Conservation (phyloP, 129 eudicot species). For the Rutidosis leptorrhynchoides region DNA sequence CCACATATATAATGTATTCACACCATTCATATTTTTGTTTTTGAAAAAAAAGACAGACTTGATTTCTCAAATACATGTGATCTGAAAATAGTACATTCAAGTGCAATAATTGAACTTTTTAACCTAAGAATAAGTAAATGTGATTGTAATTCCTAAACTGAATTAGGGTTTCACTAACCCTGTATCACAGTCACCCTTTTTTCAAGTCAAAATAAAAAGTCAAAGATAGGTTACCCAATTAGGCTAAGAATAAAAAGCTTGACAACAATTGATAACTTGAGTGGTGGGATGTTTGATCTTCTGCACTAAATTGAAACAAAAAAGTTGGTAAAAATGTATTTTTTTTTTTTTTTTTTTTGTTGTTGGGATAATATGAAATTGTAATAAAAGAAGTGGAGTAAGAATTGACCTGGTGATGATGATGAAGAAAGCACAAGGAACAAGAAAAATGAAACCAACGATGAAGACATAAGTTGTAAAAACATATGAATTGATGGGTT, state of each 20-base stretch:
- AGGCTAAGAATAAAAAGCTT: slow-evolving; percentile 36
- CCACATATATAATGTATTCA: not conserved
- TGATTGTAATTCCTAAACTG: not conserved
- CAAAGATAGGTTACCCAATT: slow-evolving; percentile 27
- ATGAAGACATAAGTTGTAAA: slow-evolving; percentile 37
- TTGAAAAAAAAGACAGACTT: no score
- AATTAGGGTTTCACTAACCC: not conserved
- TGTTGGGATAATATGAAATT: not conserved
- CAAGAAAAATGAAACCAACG: slow-evolving; percentile 36
- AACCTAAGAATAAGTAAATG: not conserved
- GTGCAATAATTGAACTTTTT: not conserved
- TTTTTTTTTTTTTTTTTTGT: no score
- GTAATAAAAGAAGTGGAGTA: not conserved
- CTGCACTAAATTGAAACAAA: slow-evolving; percentile 26
- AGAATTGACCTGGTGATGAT: slow-evolving; percentile 9
- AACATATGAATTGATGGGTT: slow-evolving; percentile 35
- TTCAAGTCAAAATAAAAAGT: not conserved
- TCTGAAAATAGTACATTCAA: not conserved
- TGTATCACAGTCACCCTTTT: not conserved
- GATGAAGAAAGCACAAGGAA: slow-evolving; percentile 34
- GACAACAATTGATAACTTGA: slow-evolving; percentile 19
- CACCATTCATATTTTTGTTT: not conserved
- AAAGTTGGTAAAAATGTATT: not conserved
- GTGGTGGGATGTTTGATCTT: slow-evolving; percentile 25
- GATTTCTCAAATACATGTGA: no score